These are phyloP conservation scores for Ganoderma sinense DNA, from an alignment of 1,284 basidiomycete genomes.

Conservation along the genomic window DNA sequence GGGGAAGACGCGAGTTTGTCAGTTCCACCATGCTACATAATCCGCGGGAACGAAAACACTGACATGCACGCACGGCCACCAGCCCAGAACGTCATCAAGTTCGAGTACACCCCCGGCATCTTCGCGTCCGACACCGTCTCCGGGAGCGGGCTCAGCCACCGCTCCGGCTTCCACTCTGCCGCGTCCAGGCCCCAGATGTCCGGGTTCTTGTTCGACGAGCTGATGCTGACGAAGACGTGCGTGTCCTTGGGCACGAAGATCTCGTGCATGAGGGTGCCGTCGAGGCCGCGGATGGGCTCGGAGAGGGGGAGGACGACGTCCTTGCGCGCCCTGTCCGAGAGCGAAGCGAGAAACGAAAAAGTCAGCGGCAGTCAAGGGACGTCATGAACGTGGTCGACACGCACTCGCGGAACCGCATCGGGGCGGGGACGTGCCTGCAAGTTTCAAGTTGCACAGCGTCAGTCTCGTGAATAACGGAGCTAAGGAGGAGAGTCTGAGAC, in stretches of 20 bases:
- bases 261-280: conserved; percentile 13
- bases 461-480: neutral
- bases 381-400: conserved; percentile 5
- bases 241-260: conserved; percentile 19
- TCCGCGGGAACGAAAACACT: conserved; percentile 9
- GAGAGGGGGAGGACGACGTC: conserved; percentile 16
- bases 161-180: conserved; percentile 19
- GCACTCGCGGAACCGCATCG: conserved; percentile 42
- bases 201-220: conserved; percentile 32
- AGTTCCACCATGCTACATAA: conserved; percentile 12
- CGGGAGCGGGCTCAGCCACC: conserved; percentile 19
- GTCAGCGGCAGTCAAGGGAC: too few relatives aligned
- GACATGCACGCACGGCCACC: conserved; percentile 11
- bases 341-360: neutral
- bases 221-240: conserved; percentile 13
- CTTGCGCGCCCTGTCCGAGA: neutral
- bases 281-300: conserved; percentile 8
- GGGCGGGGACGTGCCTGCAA: conserved; percentile 40
- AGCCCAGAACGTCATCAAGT: conserved; percentile 19
- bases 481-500: neutral
- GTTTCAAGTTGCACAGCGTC: neutral
- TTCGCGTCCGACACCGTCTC: conserved; percentile 10
- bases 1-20: neutral
- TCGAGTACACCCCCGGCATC: conserved; percentile 27
- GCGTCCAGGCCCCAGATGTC: conserved; percentile 48